These are phyloP conservation scores for Trichoderma guizhouense DNA, from an alignment of 2,329 filamentous ascomycete species.

Conservation along the genomic window DNA sequence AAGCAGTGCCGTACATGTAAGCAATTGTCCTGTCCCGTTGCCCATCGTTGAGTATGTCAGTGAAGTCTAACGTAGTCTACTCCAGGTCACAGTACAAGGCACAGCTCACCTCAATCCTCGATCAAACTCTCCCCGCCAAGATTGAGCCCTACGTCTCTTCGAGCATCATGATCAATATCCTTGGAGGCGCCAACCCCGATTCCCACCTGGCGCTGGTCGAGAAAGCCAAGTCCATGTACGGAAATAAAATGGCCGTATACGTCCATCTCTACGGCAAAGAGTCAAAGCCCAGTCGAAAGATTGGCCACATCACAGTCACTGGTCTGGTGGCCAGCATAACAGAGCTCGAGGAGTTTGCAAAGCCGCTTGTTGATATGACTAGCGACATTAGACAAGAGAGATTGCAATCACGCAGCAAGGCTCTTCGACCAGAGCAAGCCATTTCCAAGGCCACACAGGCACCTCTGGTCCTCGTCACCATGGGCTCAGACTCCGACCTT, in stretches of 20 bases:
- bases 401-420: constrained; percentile 39
- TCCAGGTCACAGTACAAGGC: constrained; percentile 78
- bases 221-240: constrained; percentile 43
- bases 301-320: constrained; percentile 87
- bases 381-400: constrained; percentile 58
- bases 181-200: constrained; percentile 63
- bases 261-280: constrained; percentile 92
- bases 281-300: constrained; percentile 85
- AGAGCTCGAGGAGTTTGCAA: constrained; percentile 56
- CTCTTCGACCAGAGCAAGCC: constrained; percentile 34
- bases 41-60: too few species aligned
- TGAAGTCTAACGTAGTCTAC: too few species aligned
- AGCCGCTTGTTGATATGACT: constrained; percentile 65
- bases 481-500: constrained; percentile 80
- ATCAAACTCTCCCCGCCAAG: constrained; percentile 51
- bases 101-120: constrained; percentile 81
- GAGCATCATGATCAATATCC: constrained; percentile 77
- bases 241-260: constrained; percentile 47
- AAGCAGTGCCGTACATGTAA: constrained; percentile 71
- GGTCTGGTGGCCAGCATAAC: constrained; percentile 60
- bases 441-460: constrained; percentile 15
- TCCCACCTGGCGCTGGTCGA: constrained; percentile 57
- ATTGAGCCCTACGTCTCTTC: constrained; percentile 58
- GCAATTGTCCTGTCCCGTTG: background rate
- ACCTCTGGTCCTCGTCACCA: constrained; percentile 71